These are phyloP conservation scores for Fraxinus latifolia DNA, from an alignment of 305 asterid genomes.

Conservation along the genomic window DNA sequence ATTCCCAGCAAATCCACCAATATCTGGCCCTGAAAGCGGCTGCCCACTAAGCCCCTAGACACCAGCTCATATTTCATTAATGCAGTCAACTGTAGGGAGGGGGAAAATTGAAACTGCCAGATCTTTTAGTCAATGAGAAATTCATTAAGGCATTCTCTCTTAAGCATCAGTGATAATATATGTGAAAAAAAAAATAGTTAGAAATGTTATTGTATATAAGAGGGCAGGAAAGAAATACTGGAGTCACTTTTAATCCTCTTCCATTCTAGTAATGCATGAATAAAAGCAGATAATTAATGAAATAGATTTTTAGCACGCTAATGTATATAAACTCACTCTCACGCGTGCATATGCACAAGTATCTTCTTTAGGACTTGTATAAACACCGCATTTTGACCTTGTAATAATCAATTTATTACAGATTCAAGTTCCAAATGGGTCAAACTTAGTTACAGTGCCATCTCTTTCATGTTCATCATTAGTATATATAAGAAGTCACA, in stretches of 20 bases:
- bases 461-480: background rate
- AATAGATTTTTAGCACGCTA: background rate
- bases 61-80: conserved; percentile 21
- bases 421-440: background rate
- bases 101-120: background rate
- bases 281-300: background rate
- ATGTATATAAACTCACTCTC: background rate
- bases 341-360: background rate
- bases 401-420: background rate
- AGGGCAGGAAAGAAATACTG: background rate
- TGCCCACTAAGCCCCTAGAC: conserved; percentile 93
- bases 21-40: conserved; percentile 94
- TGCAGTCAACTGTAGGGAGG: conserved; percentile 10
- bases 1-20: conserved; percentile 94
- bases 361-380: background rate
- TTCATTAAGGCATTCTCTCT: background rate
- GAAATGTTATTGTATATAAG: background rate
- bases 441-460: background rate
- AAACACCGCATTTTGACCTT: background rate
- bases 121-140: background rate
- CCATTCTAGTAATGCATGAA: background rate
- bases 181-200: background rate
- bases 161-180: background rate
- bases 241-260: background rate
- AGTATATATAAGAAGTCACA: background rate